phyloP scores from a whole-genome alignment of 2,329 filamentous ascomycete genomes.

The Diaporthe ilicicola region DNA sequence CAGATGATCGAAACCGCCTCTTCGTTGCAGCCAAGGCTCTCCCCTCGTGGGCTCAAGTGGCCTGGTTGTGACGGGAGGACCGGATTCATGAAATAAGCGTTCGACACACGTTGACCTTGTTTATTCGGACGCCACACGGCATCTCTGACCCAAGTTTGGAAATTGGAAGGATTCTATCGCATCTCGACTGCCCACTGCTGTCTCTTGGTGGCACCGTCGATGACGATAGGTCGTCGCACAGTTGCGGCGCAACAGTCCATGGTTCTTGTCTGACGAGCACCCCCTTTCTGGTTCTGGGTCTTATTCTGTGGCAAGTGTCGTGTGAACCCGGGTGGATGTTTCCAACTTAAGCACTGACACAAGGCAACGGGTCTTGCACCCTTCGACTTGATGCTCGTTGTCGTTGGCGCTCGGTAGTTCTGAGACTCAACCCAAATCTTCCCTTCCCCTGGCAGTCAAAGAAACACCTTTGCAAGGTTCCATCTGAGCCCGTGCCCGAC shows the following conservation, averaged over 20 bases:
- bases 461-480: neutral
- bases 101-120: slow-evolving; percentile 98
- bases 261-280: neutral
- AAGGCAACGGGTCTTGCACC: slow-evolving; percentile 24
- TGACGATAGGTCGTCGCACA: neutral
- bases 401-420: slow-evolving; percentile 30
- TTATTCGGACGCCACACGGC: slow-evolving; percentile 96
- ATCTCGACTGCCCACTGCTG: neutral
- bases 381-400: neutral
- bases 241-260: neutral
- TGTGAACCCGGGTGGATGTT: neutral
- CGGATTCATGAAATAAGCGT: slow-evolving; percentile 95
- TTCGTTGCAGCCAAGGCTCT: slow-evolving; percentile 78
- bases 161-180: slow-evolving; percentile 38
- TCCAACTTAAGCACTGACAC: neutral
- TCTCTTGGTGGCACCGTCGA: neutral
- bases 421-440: slow-evolving; percentile 15
- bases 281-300: neutral
- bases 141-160: slow-evolving; percentile 80
- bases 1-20: slow-evolving; percentile 80
- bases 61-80: slow-evolving; percentile 70
- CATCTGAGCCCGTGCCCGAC: neutral
- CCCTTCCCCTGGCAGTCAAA: neutral
- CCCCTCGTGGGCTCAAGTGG: slow-evolving; percentile 90
- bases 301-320: slow-evolving; percentile 1